These are phyloP conservation scores for Dillenia turbinata DNA, from an alignment of 164 flowering plant species.

Conservation along the genomic window DNA sequence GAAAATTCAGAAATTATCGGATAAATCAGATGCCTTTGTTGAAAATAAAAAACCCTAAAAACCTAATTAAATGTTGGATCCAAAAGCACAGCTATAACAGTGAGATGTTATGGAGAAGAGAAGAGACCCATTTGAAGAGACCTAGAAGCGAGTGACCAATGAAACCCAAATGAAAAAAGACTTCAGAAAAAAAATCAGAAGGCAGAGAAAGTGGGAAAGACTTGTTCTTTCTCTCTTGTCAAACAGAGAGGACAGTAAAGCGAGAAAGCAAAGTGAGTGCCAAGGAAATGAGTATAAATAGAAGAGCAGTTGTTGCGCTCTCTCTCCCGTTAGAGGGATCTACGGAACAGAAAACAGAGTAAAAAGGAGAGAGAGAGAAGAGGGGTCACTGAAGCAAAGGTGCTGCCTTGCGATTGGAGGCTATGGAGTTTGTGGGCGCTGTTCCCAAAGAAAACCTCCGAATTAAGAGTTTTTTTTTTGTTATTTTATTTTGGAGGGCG, in stretches of 20 bases:
- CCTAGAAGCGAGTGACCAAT: slow-evolving; percentile 12
- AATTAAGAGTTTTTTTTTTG: too few relatives aligned
- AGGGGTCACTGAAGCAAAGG: slow-evolving; percentile 11
- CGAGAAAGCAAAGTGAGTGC: too few relatives aligned
- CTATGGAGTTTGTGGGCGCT: too few relatives aligned
- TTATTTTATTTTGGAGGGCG: too few relatives aligned
- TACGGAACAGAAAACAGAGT: neutral
- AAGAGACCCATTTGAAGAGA: slow-evolving; percentile 1
- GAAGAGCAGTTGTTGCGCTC: too few relatives aligned
- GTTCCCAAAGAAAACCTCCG: too few relatives aligned
- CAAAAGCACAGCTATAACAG: neutral
- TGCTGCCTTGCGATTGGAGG: too few relatives aligned
- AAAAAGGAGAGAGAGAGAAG: slow-evolving; percentile 3
- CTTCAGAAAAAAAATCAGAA: slow-evolving; percentile 17
- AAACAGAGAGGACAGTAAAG: too few relatives aligned
- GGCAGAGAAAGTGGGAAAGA: slow-evolving; percentile 19
- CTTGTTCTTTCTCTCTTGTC: slow-evolving; percentile 8
- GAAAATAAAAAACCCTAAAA: slow-evolving; percentile 20
- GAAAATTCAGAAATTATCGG: slow-evolving; percentile 19
- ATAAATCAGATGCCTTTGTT: slow-evolving; percentile 16
- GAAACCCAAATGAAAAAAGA: slow-evolving; percentile 21
- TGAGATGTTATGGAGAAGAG: neutral
- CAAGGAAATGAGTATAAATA: too few relatives aligned
- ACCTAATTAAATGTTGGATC: slow-evolving; percentile 16
- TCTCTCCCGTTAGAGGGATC: too few relatives aligned